Conservation (phyloP, 495 filamentous ascomycete genomes). For the Alectoria sarmentosa region DNA sequence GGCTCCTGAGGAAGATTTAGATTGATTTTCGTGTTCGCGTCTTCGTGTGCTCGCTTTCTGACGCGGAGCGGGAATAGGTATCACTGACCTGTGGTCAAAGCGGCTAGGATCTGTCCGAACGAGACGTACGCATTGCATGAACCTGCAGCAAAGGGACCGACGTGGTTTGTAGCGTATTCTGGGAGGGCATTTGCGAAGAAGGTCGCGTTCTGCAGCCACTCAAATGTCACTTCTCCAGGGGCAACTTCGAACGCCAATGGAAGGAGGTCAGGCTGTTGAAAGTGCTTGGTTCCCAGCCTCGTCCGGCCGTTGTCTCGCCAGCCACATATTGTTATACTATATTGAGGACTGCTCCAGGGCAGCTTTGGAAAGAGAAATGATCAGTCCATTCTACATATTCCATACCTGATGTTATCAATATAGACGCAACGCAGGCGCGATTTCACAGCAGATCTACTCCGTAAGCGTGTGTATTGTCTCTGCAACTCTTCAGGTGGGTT, state of each 20-base stretch:
- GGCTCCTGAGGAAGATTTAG: not conserved
- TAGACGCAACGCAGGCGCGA: no score
- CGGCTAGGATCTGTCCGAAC: constrained; percentile 16
- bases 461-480: no score
- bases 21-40: not conserved
- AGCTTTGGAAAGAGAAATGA: no score
- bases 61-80: no score
- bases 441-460: no score
- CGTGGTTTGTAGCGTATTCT: constrained; percentile 18
- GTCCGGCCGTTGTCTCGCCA: no score
- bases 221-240: constrained; percentile 15
- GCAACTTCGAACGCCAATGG: constrained; percentile 20
- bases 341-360: no score
- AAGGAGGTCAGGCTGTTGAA: constrained; percentile 39
- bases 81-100: constrained; percentile 14
- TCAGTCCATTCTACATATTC: no score
- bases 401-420: no score
- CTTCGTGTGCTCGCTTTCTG: not conserved
- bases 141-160: constrained; percentile 21
- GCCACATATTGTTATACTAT: no score
- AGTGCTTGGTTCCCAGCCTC: constrained; percentile 44
- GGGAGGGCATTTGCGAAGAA: constrained; percentile 7
- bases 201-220: constrained; percentile 13
- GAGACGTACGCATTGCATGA: constrained; percentile 22
- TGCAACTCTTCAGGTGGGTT: no score